These are phyloP conservation scores for Lasiosphaeria hispida DNA, from an alignment of 495 filamentous ascomycete genomes.

Conservation along the genomic window DNA sequence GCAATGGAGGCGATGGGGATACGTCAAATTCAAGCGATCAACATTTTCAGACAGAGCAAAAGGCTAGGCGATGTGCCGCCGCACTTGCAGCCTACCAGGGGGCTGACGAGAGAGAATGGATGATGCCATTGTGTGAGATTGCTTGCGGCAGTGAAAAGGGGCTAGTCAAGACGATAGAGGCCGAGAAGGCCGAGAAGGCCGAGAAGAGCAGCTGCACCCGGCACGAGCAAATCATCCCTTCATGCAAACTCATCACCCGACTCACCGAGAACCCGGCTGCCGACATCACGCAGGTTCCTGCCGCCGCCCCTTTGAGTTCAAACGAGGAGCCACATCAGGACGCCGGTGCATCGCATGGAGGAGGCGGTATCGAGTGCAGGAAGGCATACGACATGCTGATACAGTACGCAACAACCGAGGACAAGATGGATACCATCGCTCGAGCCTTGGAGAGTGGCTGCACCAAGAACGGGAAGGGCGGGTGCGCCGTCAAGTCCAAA, in stretches of 20 bases:
- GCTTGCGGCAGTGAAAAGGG: no score
- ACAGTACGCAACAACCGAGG: constrained; percentile 12
- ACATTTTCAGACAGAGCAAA: no score
- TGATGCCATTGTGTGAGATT: no score
- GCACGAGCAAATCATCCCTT: constrained; percentile 5
- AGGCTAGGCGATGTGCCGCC: no score
- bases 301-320: background rate
- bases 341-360: background rate
- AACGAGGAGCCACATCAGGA: background rate
- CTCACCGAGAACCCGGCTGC: constrained; percentile 7
- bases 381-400: constrained; percentile 17
- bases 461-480: constrained; percentile 8
- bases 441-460: constrained; percentile 14
- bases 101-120: no score
- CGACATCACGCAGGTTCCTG: constrained; percentile 10
- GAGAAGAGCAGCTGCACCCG: no score
- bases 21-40: no score
- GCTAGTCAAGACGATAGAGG: no score
- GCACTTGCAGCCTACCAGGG: no score
- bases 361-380: constrained; percentile 8
- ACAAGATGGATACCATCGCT: constrained; percentile 15
- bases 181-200: no score
- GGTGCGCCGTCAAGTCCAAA: constrained; percentile 8
- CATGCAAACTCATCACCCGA: constrained; percentile 12
- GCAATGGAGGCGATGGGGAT: no score